Conservation (phyloP, 2,329 filamentous ascomycete genomes). For the Dactylellina leptospora region DNA sequence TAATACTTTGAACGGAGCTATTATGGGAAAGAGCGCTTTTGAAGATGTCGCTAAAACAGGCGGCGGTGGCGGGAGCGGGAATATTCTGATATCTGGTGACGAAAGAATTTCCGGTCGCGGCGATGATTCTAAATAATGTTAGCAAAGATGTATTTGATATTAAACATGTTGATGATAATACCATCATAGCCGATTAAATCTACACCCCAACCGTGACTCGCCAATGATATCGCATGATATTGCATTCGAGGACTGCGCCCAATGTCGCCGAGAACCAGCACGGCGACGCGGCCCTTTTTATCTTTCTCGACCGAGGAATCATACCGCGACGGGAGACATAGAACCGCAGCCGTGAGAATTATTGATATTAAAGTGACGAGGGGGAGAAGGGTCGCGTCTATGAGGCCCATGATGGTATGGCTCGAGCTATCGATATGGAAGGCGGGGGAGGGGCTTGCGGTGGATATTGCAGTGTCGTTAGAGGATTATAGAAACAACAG, state of each 20-base stretch:
- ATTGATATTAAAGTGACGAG: conserved; percentile 36
- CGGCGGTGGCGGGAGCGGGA: conserved; percentile 75
- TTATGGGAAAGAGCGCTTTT: conserved; percentile 77
- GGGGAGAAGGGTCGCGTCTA: conserved; percentile 39
- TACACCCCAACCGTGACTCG: conserved; percentile 79
- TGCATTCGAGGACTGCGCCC: conserved; percentile 97
- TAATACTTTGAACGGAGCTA: conserved; percentile 83
- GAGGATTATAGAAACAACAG: neutral
- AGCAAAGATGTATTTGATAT: neutral
- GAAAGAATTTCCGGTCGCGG: conserved; percentile 78
- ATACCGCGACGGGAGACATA: conserved; percentile 48
- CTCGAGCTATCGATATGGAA: neutral
- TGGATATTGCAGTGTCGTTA: neutral
- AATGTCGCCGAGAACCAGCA: conserved; percentile 93
- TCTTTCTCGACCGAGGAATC: conserved; percentile 8
- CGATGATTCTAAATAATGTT: conserved; percentile 70
- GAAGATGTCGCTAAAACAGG: conserved; percentile 72
- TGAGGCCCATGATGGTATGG: conserved; percentile 28
- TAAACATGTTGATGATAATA: conserved; percentile 59
- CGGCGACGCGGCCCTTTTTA: conserved; percentile 58
- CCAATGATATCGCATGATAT: conserved; percentile 93
- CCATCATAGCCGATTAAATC: conserved; percentile 88
- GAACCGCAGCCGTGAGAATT: conserved; percentile 13
- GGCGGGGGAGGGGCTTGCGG: conserved; percentile 1
- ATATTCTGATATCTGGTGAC: conserved; percentile 74